Conservation (phyloP, 441 rosid genomes). For the Viola pubescens region DNA sequence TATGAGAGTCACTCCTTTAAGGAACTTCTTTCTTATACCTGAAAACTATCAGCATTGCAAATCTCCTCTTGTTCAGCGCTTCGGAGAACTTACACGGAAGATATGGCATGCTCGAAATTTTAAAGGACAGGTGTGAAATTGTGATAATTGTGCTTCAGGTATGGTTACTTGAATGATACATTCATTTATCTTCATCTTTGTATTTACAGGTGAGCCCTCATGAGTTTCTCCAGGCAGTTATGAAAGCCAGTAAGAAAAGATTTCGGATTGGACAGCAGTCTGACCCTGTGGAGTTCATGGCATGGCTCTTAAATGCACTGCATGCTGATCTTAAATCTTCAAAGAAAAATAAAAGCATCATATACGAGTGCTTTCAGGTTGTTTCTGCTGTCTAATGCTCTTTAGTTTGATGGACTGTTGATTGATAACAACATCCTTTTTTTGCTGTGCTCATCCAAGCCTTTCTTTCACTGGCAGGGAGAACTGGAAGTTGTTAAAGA, state of each 20-base stretch:
- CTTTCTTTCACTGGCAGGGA: conserved; percentile 38
- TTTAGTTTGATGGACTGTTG: neutral
- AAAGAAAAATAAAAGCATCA: conserved; percentile 60
- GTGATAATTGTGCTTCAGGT: conserved; percentile 5
- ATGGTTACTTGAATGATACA: conserved; percentile 6
- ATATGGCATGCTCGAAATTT: conserved; percentile 96
- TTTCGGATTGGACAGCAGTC: conserved; percentile 86
- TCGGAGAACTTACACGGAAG: conserved; percentile 90
- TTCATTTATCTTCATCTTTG: conserved; percentile 14
- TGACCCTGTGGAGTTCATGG: conserved; percentile 91
- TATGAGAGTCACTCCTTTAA: conserved; percentile 90
- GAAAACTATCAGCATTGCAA: conserved; percentile 74
- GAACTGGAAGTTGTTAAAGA: conserved; percentile 85
- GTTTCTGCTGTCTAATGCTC: conserved; percentile 4
- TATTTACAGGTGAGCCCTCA: conserved; percentile 87
- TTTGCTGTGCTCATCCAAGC: conserved; percentile 11
- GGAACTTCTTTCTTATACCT: conserved; percentile 90
- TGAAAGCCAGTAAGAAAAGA: conserved; percentile 81
- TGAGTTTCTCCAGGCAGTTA: conserved; percentile 93
- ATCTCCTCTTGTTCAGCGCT: conserved; percentile 91
- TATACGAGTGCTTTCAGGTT: conserved; percentile 91
- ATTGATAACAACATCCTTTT: neutral
- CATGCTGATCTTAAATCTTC: conserved; percentile 61
- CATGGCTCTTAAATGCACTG: conserved; percentile 91
- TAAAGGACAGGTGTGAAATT: conserved; percentile 81